Conservation (phyloP, 2,329 filamentous ascomycete species). For the Colletotrichum orchidophilum region DNA sequence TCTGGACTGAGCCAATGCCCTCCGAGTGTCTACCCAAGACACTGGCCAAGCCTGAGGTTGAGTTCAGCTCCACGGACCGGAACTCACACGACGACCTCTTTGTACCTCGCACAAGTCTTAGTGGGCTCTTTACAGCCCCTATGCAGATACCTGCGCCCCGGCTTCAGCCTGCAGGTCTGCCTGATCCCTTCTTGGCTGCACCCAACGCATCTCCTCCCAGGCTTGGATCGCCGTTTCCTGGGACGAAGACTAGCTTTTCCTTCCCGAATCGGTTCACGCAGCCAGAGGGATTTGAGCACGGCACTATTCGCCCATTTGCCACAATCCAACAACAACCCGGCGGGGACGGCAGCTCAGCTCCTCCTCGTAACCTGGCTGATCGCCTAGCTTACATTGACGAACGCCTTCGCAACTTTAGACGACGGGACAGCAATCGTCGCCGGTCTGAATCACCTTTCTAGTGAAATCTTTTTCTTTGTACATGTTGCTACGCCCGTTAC, state of each 20-base stretch:
- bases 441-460: constrained; percentile 62
- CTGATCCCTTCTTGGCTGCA: constrained; percentile 31
- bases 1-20: constrained; percentile 59
- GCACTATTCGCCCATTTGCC: constrained; percentile 61
- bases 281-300: constrained; percentile 54
- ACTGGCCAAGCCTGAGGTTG: constrained; percentile 37
- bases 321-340: constrained; percentile 62
- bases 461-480: constrained; percentile 39
- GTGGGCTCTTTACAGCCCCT: constrained; percentile 47
- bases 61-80: constrained; percentile 47
- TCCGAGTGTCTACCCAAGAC: constrained; percentile 37
- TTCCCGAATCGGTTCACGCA: constrained; percentile 67
- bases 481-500: constrained; percentile 33
- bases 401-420: constrained; percentile 64
- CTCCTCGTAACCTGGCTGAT: constrained; percentile 56
- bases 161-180: background rate
- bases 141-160: constrained; percentile 17
- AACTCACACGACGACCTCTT: constrained; percentile 49
- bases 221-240: constrained; percentile 68
- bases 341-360: constrained; percentile 44
- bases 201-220: constrained; percentile 54
- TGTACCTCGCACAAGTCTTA: constrained; percentile 53
- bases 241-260: constrained; percentile 60
- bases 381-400: constrained; percentile 68
- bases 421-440: constrained; percentile 50